These are phyloP conservation scores for Yarrowia bubula DNA, from an alignment of 805 yeast species.

Conservation along the genomic window DNA sequence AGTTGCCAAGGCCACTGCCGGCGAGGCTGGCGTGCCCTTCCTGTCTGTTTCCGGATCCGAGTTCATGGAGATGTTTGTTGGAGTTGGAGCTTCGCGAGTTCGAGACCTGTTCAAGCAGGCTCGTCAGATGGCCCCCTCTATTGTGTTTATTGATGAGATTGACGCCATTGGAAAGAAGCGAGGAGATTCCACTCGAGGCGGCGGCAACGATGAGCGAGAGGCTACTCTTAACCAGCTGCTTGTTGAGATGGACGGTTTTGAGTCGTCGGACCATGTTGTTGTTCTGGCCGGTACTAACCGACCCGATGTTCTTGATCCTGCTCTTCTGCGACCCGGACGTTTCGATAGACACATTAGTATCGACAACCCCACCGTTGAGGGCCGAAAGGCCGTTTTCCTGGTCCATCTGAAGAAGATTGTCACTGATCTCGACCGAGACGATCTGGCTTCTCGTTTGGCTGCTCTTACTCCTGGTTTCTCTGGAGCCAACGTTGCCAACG, in stretches of 20 bases:
- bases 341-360: constrained; percentile 90
- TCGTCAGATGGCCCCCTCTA: constrained; percentile 89
- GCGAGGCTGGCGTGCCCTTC: constrained; percentile 98
- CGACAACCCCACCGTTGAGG: constrained; percentile 92
- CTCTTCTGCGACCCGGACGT: constrained; percentile 95
- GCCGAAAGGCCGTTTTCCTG: constrained; percentile 86
- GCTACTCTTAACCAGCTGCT: constrained; percentile 91
- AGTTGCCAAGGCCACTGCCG: constrained; percentile 97
- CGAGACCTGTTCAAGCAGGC: constrained; percentile 93
- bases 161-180: constrained; percentile 98
- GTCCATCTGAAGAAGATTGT: constrained; percentile 79
- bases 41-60: constrained; percentile 95
- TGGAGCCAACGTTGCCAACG: constrained; percentile 98
- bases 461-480: constrained; percentile 97
- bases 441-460: constrained; percentile 80
- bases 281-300: constrained; percentile 98
- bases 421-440: constrained; percentile 51
- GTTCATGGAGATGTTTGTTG: constrained; percentile 98
- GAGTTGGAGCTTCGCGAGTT: constrained; percentile 98
- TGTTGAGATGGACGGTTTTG: constrained; percentile 99
- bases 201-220: constrained; percentile 96
- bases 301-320: constrained; percentile 88
- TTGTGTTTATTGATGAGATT: constrained; percentile 96
- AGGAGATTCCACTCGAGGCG: constrained; percentile 62
- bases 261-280: constrained; percentile 85